Evolutionary conservation across 306 rosid genomes (phyloP), one percentile per base, ranked within the genome.

Genomic region (Casuarina glauca): DNA sequence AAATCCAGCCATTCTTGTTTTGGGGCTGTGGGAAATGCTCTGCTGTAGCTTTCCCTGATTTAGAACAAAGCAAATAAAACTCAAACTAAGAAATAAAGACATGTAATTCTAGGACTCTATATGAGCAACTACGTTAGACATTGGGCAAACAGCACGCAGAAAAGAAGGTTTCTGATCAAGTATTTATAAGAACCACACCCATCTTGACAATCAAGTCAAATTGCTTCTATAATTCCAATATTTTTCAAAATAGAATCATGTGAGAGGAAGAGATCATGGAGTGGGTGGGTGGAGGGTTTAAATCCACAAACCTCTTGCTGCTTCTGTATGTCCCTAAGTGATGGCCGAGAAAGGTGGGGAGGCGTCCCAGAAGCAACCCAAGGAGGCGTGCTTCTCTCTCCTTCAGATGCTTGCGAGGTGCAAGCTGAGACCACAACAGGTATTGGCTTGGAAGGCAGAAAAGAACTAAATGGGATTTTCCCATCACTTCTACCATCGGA

Each of bases 351-450:
- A 73, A 38, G 81, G 64, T 82, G 93, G 52, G 97, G 98, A 61
- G 97, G 96, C 66, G 97, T 92, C 80, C 88, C 96, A 6, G 98
- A 88, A 67, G 97, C 94, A 82, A 87, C 89, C 97, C 97, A 92
- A 48, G 93, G 89, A 72, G 96, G 97, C 49, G 98, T 91, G 54
- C 83, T 75, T 83, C 70, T 88, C 42, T 95, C 97, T 78, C 85
- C 97, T 74, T 91, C 97, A 48, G 92, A 82, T 48, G 69, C 86
- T 76, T 79, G 87, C 16, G 91, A 58, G 36, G 82, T 51, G 63
- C 49, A 78, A 74, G 81, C 50, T 20, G 93, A 58, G 48, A 77
- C 84, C 49, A 95, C 94, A 48, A 95, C 92, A 11, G 97, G 91
- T 80, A 95, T 95, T 43, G 97, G 97, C 73, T 90, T 95, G 63